Evolutionary conservation across 441 rosid genomes (phyloP).

Genomic region (Erodium moschatum): DNA sequence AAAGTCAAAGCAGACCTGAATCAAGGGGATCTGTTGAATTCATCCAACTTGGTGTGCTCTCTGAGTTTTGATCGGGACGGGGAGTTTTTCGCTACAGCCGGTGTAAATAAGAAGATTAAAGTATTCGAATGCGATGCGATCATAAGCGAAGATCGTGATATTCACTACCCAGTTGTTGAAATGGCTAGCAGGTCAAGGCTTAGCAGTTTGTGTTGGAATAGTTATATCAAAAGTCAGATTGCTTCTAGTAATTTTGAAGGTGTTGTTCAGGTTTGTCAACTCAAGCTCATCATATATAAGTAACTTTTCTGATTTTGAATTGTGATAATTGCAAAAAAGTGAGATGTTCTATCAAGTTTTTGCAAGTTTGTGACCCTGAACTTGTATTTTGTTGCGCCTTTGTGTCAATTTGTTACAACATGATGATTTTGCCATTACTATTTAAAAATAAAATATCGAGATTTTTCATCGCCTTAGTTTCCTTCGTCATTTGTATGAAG

Average conservation of each 20-base stretch:
- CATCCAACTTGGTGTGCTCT: constrained; percentile 90
- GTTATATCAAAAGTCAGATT: constrained; percentile 79
- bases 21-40: constrained; percentile 79
- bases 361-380: constrained; percentile 41
- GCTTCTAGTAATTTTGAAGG: constrained; percentile 98
- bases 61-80: constrained; percentile 88
- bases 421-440: too few relatives aligned
- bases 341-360: constrained; percentile 22
- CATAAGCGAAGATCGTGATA: constrained; percentile 55
- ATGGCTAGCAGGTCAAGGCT: constrained; percentile 71
- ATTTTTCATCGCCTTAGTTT: too few relatives aligned
- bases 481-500: too few relatives aligned
- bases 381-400: too few relatives aligned
- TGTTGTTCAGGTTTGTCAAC: constrained; percentile 77
- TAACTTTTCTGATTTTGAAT: too few relatives aligned
- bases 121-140: constrained; percentile 71
- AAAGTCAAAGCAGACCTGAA: constrained; percentile 83
- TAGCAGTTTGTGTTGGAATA: constrained; percentile 88
- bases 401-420: too few relatives aligned
- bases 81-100: constrained; percentile 83
- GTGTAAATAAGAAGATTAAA: constrained; percentile 88
- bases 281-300: too few relatives aligned
- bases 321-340: too few relatives aligned
- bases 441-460: too few relatives aligned
- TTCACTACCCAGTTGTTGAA: constrained; percentile 92